Conservation (phyloP, 345 rosid genomes). For the Nasturtium officinale region DNA sequence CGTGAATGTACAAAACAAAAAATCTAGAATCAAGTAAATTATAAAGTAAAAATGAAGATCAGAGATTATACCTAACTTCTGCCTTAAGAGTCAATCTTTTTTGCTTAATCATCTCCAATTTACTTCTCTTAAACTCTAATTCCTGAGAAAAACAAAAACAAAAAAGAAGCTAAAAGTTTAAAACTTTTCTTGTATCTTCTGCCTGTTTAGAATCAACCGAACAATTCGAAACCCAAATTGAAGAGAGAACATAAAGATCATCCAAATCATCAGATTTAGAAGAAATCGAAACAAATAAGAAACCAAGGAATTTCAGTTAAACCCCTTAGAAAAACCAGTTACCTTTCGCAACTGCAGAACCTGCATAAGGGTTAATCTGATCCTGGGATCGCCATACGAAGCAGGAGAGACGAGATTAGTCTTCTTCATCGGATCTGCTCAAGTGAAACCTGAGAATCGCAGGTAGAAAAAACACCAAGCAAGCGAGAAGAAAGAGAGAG, state of each 20-base stretch:
- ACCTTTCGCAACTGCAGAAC: conserved; percentile 62
- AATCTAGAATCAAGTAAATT: conserved; percentile 6
- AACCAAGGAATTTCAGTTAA: conserved; percentile 17
- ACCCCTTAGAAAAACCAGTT: conserved; percentile 28
- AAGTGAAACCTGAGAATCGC: conserved; percentile 6
- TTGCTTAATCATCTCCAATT: conserved; percentile 63
- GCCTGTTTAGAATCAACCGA: not conserved
- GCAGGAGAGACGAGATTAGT: conserved; percentile 37
- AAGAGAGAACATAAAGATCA: conserved; percentile 28
- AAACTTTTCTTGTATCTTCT: conserved; percentile 4
- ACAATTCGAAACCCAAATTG: conserved; percentile 28
- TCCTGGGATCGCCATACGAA: conserved; percentile 49
- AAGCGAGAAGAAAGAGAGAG: conserved; percentile 10
- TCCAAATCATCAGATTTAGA: conserved; percentile 46
- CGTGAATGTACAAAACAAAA: conserved; percentile 4
- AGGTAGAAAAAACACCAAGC: conserved; percentile 3
- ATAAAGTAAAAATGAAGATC: not conserved
- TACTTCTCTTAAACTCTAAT: conserved; percentile 54
- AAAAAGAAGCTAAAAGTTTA: not conserved
- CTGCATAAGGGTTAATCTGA: conserved; percentile 55
- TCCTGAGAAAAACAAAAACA: conserved; percentile 58
- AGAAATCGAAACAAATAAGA: conserved; percentile 20
- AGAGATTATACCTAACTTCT: conserved; percentile 71
- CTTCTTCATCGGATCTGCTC: conserved; percentile 54
- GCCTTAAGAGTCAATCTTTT: conserved; percentile 51